These are phyloP conservation scores for Metschnikowia similis DNA, from an alignment of 805 yeast genomes.

Conservation along the genomic window DNA sequence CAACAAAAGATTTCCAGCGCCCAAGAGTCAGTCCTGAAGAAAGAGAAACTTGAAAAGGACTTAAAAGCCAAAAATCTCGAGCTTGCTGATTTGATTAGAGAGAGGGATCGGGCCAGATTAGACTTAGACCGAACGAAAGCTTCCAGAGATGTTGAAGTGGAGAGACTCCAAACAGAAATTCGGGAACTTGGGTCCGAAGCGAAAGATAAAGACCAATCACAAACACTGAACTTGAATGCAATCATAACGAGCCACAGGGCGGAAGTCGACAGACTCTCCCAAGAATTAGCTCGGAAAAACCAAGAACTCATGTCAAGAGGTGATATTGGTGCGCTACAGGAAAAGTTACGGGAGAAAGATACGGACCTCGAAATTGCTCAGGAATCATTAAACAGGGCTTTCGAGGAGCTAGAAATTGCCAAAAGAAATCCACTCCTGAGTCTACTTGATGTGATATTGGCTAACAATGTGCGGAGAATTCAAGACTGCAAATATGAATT, in stretches of 20 bases:
- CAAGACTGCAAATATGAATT: conserved; percentile 70
- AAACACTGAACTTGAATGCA: conserved; percentile 58
- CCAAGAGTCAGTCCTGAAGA: conserved; percentile 81
- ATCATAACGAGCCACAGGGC: conserved; percentile 58
- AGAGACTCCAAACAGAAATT: conserved; percentile 58
- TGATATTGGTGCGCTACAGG: conserved; percentile 32
- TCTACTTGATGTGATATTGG: conserved; percentile 67
- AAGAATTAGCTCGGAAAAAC: conserved; percentile 27
- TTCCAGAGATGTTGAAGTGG: conserved; percentile 60
- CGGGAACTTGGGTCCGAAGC: conserved; percentile 57
- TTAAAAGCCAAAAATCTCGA: conserved; percentile 82
- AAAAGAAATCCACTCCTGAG: conserved; percentile 44
- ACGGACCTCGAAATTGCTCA: conserved; percentile 75
- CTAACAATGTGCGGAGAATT: conserved; percentile 63
- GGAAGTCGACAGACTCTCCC: conserved; percentile 53
- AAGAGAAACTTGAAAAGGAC: conserved; percentile 78
- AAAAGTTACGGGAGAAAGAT: conserved; percentile 59
- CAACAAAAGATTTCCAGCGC: conserved; percentile 87
- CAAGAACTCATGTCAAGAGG: conserved; percentile 19
- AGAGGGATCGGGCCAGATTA: conserved; percentile 81
- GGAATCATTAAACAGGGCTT: conserved; percentile 73
- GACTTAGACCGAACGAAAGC: conserved; percentile 72
- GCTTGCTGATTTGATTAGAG: conserved; percentile 82
- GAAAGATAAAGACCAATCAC: conserved; percentile 56
- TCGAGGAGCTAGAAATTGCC: conserved; percentile 52